phyloP scores from a whole-genome alignment of 108 stramenopile species.

The Cyclostephanos tholiformis region DNA sequence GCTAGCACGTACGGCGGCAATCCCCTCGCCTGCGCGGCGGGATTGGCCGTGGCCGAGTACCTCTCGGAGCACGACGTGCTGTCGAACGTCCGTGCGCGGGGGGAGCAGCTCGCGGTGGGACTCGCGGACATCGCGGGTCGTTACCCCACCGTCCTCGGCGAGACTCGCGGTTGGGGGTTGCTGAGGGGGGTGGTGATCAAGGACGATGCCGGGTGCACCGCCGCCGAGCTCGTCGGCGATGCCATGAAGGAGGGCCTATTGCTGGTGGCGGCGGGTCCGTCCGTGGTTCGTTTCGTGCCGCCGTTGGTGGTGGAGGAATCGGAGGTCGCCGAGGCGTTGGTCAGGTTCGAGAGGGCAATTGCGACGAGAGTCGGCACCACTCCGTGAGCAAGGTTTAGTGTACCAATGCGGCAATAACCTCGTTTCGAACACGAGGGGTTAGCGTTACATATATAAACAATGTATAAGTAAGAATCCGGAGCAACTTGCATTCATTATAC shows the following conservation, averaged over 20 bases:
- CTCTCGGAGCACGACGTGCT: conserved; percentile 83
- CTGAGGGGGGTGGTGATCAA: conserved; percentile 83
- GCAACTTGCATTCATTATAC: background rate
- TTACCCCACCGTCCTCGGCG: conserved; percentile 81
- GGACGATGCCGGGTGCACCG: conserved; percentile 73
- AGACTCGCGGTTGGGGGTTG: conserved; percentile 94
- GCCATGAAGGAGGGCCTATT: conserved; percentile 90
- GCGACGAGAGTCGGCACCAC: conserved; percentile 32
- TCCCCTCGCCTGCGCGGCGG: conserved; percentile 89
- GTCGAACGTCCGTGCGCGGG: conserved; percentile 84
- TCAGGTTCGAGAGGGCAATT: conserved; percentile 78
- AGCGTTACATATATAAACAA: background rate
- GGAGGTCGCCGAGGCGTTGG: conserved; percentile 80
- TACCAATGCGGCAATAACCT: background rate
- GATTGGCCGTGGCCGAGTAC: conserved; percentile 89
- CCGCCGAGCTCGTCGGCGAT: conserved; percentile 87
- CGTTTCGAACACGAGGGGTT: background rate
- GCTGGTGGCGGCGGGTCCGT: conserved; percentile 91
- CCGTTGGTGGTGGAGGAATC: conserved; percentile 86
- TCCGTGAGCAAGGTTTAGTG: background rate
- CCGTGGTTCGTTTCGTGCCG: conserved; percentile 94
- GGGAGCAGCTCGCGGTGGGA: conserved; percentile 80
- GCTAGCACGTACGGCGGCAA: conserved; percentile 97
- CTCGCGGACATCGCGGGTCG: conserved; percentile 69
- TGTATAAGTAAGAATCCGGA: conserved; percentile 5